Percentiles rank a stretch among this genome's conserved stretches.
Evolutionary conservation across 805 yeast genomes (phyloP).

Genomic region (Wickerhamomyces bisporus): DNA sequence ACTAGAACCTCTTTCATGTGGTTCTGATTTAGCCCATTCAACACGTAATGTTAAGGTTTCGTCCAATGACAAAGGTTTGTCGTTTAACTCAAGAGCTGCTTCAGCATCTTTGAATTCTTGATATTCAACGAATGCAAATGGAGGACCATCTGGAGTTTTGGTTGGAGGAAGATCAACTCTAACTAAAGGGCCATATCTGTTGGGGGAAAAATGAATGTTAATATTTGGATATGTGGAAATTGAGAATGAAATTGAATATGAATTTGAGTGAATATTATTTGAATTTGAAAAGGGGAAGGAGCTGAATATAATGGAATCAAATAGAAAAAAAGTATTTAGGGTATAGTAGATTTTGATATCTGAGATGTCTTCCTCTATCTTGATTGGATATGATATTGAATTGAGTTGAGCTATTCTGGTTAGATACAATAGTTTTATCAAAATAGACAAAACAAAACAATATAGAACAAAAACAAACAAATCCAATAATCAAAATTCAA

Average conservation of each 20-base stretch:
- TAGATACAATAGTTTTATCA: too few relatives aligned
- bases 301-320: too few relatives aligned
- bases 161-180: slow-evolving; percentile 63
- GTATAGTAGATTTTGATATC: too few relatives aligned
- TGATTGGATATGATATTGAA: too few relatives aligned
- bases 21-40: slow-evolving; percentile 53
- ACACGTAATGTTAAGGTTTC: slow-evolving; percentile 38
- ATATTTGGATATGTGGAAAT: slow-evolving; percentile 3
- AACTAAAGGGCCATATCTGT: slow-evolving; percentile 50
- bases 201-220: slow-evolving; percentile 9
- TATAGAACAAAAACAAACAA: slow-evolving; percentile 2
- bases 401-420: too few relatives aligned
- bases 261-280: too few relatives aligned
- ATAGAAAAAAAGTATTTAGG: too few relatives aligned
- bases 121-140: slow-evolving; percentile 61
- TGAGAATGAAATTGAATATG: background rate
- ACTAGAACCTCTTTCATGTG: slow-evolving; percentile 35
- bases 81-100: slow-evolving; percentile 42
- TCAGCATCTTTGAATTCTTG: slow-evolving; percentile 48
- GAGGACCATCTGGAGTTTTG: slow-evolving; percentile 51
- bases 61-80: slow-evolving; percentile 39
- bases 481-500: slow-evolving; percentile 2
- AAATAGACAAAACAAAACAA: background rate
- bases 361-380: too few relatives aligned
- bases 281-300: too few relatives aligned